These are phyloP conservation scores for Termitomyces bulborhizus DNA, from an alignment of 768 basidiomycete species.

Conservation along the genomic window DNA sequence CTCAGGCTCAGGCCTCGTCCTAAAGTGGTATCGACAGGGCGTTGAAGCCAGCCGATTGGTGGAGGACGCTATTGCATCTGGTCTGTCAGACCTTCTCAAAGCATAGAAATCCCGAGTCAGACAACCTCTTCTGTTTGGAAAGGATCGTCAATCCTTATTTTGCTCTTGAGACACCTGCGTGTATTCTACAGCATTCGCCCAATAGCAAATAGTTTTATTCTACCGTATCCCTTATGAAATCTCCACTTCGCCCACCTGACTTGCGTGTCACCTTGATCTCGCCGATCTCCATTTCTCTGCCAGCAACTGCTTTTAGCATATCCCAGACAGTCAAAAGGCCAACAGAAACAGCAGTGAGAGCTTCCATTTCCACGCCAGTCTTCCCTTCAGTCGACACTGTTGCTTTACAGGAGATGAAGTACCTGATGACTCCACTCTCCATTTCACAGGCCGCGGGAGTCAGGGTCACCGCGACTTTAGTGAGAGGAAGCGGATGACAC, in stretches of 20 bases:
- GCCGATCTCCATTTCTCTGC: conserved; percentile 79
- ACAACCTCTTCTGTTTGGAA: not conserved
- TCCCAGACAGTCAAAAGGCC: conserved; percentile 85
- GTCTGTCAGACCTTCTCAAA: conserved; percentile 25
- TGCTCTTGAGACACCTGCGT: not conserved
- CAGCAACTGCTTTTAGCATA: conserved; percentile 88
- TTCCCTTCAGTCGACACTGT: conserved; percentile 72
- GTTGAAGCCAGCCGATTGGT: conserved; percentile 36
- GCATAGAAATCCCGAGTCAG: not conserved
- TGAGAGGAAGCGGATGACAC: conserved; percentile 78
- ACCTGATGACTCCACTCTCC: conserved; percentile 16
- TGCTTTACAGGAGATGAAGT: conserved; percentile 57
- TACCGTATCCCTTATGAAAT: conserved; percentile 40
- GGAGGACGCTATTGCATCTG: conserved; percentile 30
- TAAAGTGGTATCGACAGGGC: conserved; percentile 20
- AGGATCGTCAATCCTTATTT: not conserved
- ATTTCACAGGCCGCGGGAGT: conserved; percentile 31
- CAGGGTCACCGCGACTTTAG: conserved; percentile 62
- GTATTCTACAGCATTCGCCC: not conserved
- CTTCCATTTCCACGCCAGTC: conserved; percentile 94
- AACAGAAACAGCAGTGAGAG: conserved; percentile 75
- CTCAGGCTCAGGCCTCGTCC: not conserved
- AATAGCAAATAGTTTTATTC: not conserved
- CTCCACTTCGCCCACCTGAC: conserved; percentile 68
- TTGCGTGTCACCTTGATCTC: conserved; percentile 62